Base-by-base conservation (phyloP, 768 basidiomycete species). In the Suillus variegatus region DNA sequence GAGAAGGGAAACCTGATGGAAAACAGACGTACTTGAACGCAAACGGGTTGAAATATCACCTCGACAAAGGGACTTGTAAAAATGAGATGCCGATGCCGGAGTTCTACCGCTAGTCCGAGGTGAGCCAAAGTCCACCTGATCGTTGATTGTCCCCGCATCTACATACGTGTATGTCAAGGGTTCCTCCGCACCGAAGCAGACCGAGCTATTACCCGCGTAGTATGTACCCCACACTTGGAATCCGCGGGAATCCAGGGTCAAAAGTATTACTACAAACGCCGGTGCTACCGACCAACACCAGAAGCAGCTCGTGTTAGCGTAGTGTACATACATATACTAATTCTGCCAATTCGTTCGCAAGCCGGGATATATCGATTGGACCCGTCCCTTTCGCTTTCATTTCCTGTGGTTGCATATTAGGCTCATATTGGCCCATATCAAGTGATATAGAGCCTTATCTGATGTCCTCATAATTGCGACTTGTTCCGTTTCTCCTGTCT, bases 11-110 rank as follows among this genome's bases (percentile, higher is more conserved):
- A n/a, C 35, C 57, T 49, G 13, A 60, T 56, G 46, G 54, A 57
- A 38, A 38, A 22, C 70, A 88, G 83, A 75, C 83, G 36, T 90
- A 90, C 70, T 81, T 88, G 49, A 89, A 88, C 73, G 82, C 86
- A 9, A 89, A 88, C 67, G 88, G 89, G 12, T 77, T 89, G 55
- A 87, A 87, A 72, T 89, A 90, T 69, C 88, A 90, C 68, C 74
- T 87, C 60, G 85, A 87, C 69, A 89, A 87, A 70, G 88, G 88
- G 13, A 88, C 85, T 3, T 90, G 90, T 72, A 82, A 79, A 65
- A 77, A 82, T 46, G 82, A 80, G 47, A 43, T 43, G 7, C 28
- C 41, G 18, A 12, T 60, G 25, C 68, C 68, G 47, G 54, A 49
- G 20, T 62, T 60, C 22, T 52, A 41, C 60, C 52, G 35, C 40